A percentile compares a stretch with the other conserved stretches of the same genome.
Conservation (phyloP, 257 asterid species). For the Mentha longifolia region DNA sequence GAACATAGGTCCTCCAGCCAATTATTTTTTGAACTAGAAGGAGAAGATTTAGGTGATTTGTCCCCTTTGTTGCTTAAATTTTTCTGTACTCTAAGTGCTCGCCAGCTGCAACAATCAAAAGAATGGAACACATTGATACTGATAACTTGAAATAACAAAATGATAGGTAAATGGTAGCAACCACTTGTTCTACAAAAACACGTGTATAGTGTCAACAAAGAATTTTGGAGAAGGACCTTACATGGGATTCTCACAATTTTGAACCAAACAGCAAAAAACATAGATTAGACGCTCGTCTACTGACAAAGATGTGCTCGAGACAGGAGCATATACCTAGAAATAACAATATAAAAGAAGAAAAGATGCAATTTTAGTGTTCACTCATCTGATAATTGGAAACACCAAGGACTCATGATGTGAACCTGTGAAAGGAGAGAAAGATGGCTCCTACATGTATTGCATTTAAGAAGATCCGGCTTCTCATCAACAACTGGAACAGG, state of each 20-base stretch:
- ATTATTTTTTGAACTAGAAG: constrained; percentile 45
- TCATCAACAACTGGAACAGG: constrained; percentile 49
- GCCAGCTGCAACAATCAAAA: constrained; percentile 61
- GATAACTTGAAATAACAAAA: neutral
- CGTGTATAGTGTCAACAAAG: constrained; percentile 1
- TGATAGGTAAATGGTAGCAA: neutral
- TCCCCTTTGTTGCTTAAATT: constrained; percentile 38
- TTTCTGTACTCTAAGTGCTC: constrained; percentile 85
- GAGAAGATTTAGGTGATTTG: constrained; percentile 38
- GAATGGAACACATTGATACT: constrained; percentile 17
- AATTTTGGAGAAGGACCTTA: constrained; percentile 47
- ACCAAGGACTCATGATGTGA: constrained; percentile 3
- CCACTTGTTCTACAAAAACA: constrained; percentile 11
- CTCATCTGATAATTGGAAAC: neutral
- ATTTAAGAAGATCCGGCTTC: constrained; percentile 56
- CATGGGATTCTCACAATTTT: constrained; percentile 64
- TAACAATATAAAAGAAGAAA: neutral
- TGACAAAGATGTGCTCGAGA: constrained; percentile 43
- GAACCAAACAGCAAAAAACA: constrained; percentile 66
- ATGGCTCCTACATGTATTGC: constrained; percentile 58
- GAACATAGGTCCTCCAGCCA: constrained; percentile 58
- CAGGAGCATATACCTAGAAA: constrained; percentile 84
- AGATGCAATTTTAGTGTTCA: constrained; percentile 19
- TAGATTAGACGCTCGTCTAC: constrained; percentile 72
- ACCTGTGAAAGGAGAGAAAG: constrained; percentile 87